Evolutionary conservation across 2,329 filamentous ascomycete genomes (phyloP), one percentile per base, ranked within the genome.

Genomic region (Onygenales sp.): DNA sequence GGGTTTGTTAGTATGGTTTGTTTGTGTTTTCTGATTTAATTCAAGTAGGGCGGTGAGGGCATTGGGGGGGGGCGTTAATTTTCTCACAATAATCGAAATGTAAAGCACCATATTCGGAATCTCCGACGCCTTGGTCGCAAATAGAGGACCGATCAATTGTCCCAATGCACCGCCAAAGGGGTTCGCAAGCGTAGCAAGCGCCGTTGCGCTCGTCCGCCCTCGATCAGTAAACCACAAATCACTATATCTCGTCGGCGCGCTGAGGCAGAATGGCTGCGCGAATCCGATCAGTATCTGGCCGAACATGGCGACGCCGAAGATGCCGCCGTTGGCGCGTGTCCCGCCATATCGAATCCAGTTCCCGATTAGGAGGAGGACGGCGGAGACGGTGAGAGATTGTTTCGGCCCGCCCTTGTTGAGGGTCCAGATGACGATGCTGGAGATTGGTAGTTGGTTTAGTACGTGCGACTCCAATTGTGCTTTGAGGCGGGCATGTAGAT

Each of bases 281-380:
- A 96, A 77, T 0, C 92, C 93, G 51, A 87, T 89, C 56, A 98
- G 68, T 66, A 97, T 86, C 73, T 97, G 92, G 4, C 92, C 92
- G 61, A 94, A 84, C 86, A 97, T 88, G 57, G 89, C 85, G 44
- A 87, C 77, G 42, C 84, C 84, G 64, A 87, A 94, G 59, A 76
- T 78, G 49, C 86, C 87, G 27, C 42, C 34, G 61, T 69, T 71
- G 43, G 72, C 75, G 55, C 63, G 75, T 56, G 74, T 84, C 52
- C 88, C 88, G 2, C 80, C 88, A 73, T 88, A 95, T 51, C 91
- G 85, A 60, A 97, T 79, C 91, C 93, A 96, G 71, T 95, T 96
- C 0, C 93, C 93, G 1, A 85, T 62, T 4, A 97, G 77, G 17
- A 92, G 76, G 37, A 97, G 78, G 0, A 82, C 72, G 11, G 88